phyloP scores from a whole-genome alignment of 169 alveolate species.

The Cryptosporidium baileyi region DNA sequence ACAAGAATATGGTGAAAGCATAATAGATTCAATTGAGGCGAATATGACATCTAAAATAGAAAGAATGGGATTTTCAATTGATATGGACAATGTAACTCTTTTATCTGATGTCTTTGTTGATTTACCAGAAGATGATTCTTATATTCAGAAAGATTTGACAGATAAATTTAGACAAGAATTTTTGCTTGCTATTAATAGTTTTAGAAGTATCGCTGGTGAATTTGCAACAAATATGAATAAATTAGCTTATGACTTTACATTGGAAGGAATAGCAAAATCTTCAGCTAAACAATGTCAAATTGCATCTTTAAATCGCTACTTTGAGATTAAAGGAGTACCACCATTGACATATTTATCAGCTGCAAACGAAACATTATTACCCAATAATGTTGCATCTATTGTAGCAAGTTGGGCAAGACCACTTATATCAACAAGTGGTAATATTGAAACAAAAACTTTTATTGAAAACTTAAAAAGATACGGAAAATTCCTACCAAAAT shows the following conservation, averaged over 20 bases:
- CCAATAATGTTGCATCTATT: conserved; percentile 65
- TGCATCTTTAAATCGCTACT: conserved; percentile 40
- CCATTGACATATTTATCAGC: conserved; percentile 57
- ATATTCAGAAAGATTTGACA: conserved; percentile 23
- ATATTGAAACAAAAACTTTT: conserved; percentile 1
- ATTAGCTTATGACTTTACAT: conserved; percentile 50
- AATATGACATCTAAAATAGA: conserved; percentile 38
- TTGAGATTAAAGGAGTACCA: conserved; percentile 59
- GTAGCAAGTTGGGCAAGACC: conserved; percentile 67
- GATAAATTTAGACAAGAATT: conserved; percentile 65
- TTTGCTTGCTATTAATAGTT: conserved; percentile 56
- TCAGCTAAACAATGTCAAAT: conserved; percentile 56
- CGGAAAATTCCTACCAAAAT: conserved; percentile 19
- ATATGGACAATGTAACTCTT: conserved; percentile 15
- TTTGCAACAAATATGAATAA: conserved; percentile 67
- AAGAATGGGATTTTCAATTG: conserved; percentile 46
- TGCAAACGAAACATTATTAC: conserved; percentile 57
- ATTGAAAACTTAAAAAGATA: background rate
- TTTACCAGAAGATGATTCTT: conserved; percentile 39
- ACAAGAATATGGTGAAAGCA: conserved; percentile 15
- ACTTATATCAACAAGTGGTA: conserved; percentile 35
- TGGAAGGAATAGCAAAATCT: conserved; percentile 61
- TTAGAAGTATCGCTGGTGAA: conserved; percentile 58
- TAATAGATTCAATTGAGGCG: conserved; percentile 45
- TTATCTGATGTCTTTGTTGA: conserved; percentile 54